These are phyloP conservation scores for Aureobasidium namibiae DNA, from an alignment of 2,329 filamentous ascomycete species.

Conservation along the genomic window DNA sequence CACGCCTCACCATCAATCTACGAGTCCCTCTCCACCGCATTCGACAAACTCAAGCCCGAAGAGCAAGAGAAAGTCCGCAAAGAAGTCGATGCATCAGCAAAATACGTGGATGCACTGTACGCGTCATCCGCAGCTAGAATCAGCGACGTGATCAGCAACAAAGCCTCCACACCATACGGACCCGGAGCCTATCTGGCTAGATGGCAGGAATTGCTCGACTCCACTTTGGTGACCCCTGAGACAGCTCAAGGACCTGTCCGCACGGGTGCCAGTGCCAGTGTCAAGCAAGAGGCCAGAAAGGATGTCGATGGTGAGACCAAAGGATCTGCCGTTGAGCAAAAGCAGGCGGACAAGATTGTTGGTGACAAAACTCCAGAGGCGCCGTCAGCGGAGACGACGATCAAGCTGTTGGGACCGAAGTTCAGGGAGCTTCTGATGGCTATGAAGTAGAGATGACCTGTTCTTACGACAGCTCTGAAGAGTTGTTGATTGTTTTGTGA, in stretches of 20 bases:
- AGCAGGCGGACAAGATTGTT: slow-evolving; percentile 24
- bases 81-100: slow-evolving; percentile 51
- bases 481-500: background rate
- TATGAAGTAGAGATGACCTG: background rate
- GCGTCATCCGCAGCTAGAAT: slow-evolving; percentile 47
- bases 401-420: slow-evolving; percentile 24
- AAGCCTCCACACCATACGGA: slow-evolving; percentile 41
- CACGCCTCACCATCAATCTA: slow-evolving; percentile 18
- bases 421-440: slow-evolving; percentile 25
- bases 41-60: slow-evolving; percentile 39
- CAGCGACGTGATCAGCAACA: slow-evolving; percentile 44
- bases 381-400: slow-evolving; percentile 24
- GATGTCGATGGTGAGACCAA: slow-evolving; percentile 27
- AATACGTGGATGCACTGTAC: slow-evolving; percentile 51
- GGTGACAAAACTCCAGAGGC: slow-evolving; percentile 24
- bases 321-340: slow-evolving; percentile 19
- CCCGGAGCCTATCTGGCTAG: slow-evolving; percentile 64
- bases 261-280: slow-evolving; percentile 25
- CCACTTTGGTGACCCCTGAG: slow-evolving; percentile 59
- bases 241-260: slow-evolving; percentile 45
- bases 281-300: slow-evolving; percentile 29
- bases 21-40: slow-evolving; percentile 29
- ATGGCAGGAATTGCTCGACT: slow-evolving; percentile 65
- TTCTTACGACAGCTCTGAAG: background rate
- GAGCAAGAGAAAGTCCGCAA: slow-evolving; percentile 40